Percentiles rank a stretch among this genome's conserved stretches.
These are phyloP conservation scores for Lentinus brumalis DNA, from an alignment of 768 basidiomycete species.

Conservation along the genomic window DNA sequence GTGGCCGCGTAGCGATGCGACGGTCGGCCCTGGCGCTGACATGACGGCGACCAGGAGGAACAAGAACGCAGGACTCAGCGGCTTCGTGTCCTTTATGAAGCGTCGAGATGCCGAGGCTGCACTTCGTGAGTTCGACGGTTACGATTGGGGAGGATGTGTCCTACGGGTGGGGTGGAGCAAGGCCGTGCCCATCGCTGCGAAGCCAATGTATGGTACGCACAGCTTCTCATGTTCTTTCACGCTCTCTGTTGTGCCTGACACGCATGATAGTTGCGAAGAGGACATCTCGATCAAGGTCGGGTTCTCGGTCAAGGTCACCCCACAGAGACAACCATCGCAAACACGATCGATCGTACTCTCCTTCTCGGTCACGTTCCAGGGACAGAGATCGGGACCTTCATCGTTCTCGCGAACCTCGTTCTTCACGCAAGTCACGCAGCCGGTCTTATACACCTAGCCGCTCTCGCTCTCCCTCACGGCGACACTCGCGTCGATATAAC, in stretches of 20 bases:
- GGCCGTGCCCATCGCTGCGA: conserved; percentile 83
- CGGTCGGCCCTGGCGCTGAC: conserved; percentile 68
- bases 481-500: conserved; percentile 44
- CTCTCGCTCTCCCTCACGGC: conserved; percentile 24
- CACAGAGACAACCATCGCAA: conserved; percentile 36
- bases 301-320: conserved; percentile 36
- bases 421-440: conserved; percentile 38
- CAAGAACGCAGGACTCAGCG: conserved; percentile 81
- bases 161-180: conserved; percentile 97
- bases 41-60: conserved; percentile 71
- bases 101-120: conserved; percentile 89
- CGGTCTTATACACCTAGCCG: conserved; percentile 37
- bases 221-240: no score
- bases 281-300: conserved; percentile 28
- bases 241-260: no score
- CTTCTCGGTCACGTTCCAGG: conserved; percentile 45
- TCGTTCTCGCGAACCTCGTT: conserved; percentile 37
- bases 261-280: conserved; percentile 5
- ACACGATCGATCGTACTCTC: conserved; percentile 40
- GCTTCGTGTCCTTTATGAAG: conserved; percentile 97
- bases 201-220: conserved; percentile 75
- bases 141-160: conserved; percentile 90
- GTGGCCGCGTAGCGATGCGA: conserved; percentile 92
- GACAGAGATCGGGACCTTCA: conserved; percentile 35
- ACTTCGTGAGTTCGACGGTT: conserved; percentile 86